Evolutionary conservation across 345 rosid species (phyloP), one percentile per base, ranked within the genome.

Genomic region (Microthlaspi erraticum): DNA sequence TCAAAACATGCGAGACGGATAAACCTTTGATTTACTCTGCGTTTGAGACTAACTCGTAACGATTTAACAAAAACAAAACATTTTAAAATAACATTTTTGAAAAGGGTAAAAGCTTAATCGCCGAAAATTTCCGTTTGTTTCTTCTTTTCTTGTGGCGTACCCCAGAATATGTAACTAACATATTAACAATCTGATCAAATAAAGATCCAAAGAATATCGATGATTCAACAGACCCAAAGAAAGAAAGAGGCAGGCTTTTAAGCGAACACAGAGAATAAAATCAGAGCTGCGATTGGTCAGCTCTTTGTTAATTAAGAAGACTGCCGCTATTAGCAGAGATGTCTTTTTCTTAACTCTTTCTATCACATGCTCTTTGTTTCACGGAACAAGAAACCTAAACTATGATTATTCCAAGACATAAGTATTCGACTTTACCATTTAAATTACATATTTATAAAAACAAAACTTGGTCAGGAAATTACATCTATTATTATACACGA

Each of bases 281-380:
- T 70, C 42, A 10, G 60, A 55, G 60, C 70, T 70, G 64, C 37
- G 18, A 57, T 39, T 66, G 53, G 53, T 18, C 52, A 39, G 11
- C 53, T 58, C 44, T 60, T 50, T 49, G 39, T 66, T 73, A 59
- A 48, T 16, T 57, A 38, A 53, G 70, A 62, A 52, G 45, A 48
- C 48, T 61, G 29, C 32, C 32, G 17, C 59, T 54, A 44, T 76
- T 45, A 49, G 4, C 29, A 57, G 44, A 57, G 29, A 41, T 61
- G 17, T 32, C 53, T 54, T 48, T 54, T 53, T 37, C n/a, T 37
- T 23, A 26, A 26, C 12, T 37, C 59, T 50, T 59, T 71, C 34
- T 50, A 66, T 58, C 72, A 59, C 72, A 74, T 74, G 72, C 39
- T n/a, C 72, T 73, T 66, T 73, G 54, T 76, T 70, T 45, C 29